These are phyloP conservation scores for Xylaria sp. DNA, from an alignment of 2,329 filamentous ascomycete species.

Conservation along the genomic window DNA sequence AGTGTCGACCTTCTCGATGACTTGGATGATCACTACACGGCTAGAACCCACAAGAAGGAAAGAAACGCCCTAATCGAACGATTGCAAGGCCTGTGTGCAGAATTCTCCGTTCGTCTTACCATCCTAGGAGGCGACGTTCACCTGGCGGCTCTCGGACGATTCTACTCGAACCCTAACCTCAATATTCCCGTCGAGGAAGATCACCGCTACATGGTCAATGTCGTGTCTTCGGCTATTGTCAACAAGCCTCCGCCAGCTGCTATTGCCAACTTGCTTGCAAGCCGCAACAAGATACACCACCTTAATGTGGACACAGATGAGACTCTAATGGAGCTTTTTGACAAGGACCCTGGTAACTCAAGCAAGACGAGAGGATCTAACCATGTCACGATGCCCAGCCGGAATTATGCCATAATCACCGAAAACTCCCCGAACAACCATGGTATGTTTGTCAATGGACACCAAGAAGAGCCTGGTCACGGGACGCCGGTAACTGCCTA, in stretches of 20 bases:
- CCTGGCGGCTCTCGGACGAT: slow-evolving; percentile 87
- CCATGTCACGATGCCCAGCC: slow-evolving; percentile 85
- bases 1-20: slow-evolving; percentile 92
- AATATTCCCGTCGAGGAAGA: slow-evolving; percentile 80
- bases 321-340: slow-evolving; percentile 90
- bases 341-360: slow-evolving; percentile 79
- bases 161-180: slow-evolving; percentile 87
- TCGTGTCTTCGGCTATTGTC: slow-evolving; percentile 93
- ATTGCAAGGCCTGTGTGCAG: slow-evolving; percentile 81
- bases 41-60: slow-evolving; percentile 88
- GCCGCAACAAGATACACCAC: slow-evolving; percentile 82
- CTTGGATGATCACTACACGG: slow-evolving; percentile 95
- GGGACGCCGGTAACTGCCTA: slow-evolving; percentile 29
- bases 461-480: slow-evolving; percentile 19
- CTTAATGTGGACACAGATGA: slow-evolving; percentile 80
- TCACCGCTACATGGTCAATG: slow-evolving; percentile 92
- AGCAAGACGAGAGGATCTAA: slow-evolving; percentile 79
- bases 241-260: slow-evolving; percentile 89
- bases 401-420: slow-evolving; percentile 90
- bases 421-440: slow-evolving; percentile 75
- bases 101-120: slow-evolving; percentile 87
- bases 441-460: slow-evolving; percentile 32
- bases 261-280: slow-evolving; percentile 89
- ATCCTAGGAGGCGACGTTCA: slow-evolving; percentile 96
- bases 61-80: slow-evolving; percentile 78